Conservation (phyloP, 345 rosid genomes). For the Melastoma malabathricum region DNA sequence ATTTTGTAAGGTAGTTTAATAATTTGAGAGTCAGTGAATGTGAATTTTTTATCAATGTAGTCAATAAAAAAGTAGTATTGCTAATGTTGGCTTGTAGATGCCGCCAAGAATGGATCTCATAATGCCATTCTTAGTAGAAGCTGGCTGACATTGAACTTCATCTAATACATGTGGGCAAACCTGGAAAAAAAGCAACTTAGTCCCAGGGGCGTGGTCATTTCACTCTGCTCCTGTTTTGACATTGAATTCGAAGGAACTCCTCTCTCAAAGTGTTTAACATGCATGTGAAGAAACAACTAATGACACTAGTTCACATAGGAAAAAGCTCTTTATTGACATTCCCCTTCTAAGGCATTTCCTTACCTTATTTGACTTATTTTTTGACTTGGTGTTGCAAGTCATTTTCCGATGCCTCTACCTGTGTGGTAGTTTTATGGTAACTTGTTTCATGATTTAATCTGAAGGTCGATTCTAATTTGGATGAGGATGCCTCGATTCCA, state of each 20-base stretch:
- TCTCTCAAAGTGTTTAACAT: not conserved
- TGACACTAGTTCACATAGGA: too few species aligned
- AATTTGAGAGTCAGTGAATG: not conserved
- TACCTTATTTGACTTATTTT: not conserved
- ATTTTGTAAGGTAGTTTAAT: not conserved
- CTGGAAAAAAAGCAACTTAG: slow-evolving; percentile 49
- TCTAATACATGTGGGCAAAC: slow-evolving; percentile 81
- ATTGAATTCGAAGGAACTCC: slow-evolving; percentile 14
- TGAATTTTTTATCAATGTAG: not conserved
- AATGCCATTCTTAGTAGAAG: slow-evolving; percentile 55
- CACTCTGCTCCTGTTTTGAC: not conserved
- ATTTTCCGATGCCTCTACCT: not conserved
- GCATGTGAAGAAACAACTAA: too few species aligned
- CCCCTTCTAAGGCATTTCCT: not conserved
- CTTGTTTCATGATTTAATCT: slow-evolving; percentile 14
- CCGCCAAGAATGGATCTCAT: slow-evolving; percentile 70
- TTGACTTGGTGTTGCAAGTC: too few species aligned
- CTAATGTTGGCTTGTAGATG: slow-evolving; percentile 5
- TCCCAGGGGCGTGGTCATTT: slow-evolving; percentile 25
- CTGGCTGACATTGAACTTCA: slow-evolving; percentile 69
- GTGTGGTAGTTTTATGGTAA: not conserved
- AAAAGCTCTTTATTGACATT: too few species aligned
- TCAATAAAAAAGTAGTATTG: not conserved
- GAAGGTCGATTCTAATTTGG: slow-evolving; percentile 22
- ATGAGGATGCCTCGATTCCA: slow-evolving; percentile 24